Evolutionary conservation across 768 basidiomycete genomes (phyloP), one percentile per base, ranked within the genome.

Genomic region (Zangia roseola): DNA sequence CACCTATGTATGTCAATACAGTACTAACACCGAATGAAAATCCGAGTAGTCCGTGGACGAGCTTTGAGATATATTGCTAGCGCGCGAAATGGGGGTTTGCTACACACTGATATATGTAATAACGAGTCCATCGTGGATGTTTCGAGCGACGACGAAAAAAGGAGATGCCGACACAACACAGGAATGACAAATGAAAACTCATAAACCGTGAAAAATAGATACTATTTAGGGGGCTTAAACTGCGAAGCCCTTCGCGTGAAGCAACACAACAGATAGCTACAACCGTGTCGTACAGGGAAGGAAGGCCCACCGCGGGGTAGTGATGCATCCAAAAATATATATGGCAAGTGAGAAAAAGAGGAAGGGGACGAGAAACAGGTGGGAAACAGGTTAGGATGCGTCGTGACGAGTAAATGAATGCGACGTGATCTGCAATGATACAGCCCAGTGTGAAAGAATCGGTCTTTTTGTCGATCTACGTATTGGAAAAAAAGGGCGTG

Each of bases 211-310:
- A 20, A 42, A 48, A 54, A 64, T 56, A 63, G 41, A 56, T 62
- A 56, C 47, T 48, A 67, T 74, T 73, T 55, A 14, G 55, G 75
- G 74, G 74, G 68, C 74, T 74, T 73, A 60, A 60, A 54, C 31
- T 47, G 75, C 75, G 75, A 76, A 76, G 75, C 76, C 75, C 75
- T 76, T 76, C 76, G 75, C 74, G 48, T n/a, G 61, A 53, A 25
- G 49, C 37, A 56, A 51, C 46, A 57, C 47, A 62, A 64, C 55
- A 48, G 59, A 62, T 59, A 62, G 56, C 55, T 53, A 62, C 59
- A 61, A 39, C 53, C 28, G 30, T 57, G 55, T 53, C 43, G 45
- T 64, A 51, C 43, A 40, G 26, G 39, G 39, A 41, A 47, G 44
- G 46, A 47, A 38, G 28, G 23, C 48, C 57, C 46, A 45, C 39